These are phyloP conservation scores for Aspergillus quadricinctus DNA, from an alignment of 2,329 filamentous ascomycete genomes.

Conservation along the genomic window DNA sequence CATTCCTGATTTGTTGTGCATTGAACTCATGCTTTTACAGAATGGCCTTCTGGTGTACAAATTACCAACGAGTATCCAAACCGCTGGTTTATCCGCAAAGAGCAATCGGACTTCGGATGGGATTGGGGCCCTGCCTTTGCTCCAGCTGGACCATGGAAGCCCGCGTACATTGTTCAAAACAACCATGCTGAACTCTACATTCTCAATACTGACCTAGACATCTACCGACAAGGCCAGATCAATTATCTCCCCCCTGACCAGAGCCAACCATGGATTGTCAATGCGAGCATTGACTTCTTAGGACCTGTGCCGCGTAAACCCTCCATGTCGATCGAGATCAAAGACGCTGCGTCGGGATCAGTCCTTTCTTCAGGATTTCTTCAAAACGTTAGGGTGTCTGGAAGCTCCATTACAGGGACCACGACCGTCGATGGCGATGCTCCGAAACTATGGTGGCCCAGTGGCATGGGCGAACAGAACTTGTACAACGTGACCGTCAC, in stretches of 20 bases:
- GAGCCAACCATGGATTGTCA: constrained; percentile 55
- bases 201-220: constrained; percentile 54
- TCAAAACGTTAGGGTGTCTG: constrained; percentile 37
- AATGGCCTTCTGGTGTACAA: constrained; percentile 50
- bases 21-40: constrained; percentile 18
- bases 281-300: constrained; percentile 57
- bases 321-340: constrained; percentile 46
- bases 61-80: constrained; percentile 50
- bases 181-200: constrained; percentile 42
- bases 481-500: constrained; percentile 54
- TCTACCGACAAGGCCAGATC: constrained; percentile 56
- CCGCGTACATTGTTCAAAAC: constrained; percentile 54
- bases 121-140: constrained; percentile 60
- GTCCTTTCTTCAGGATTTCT: constrained; percentile 38
- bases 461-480: constrained; percentile 52
- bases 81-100: constrained; percentile 55
- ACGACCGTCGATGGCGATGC: constrained; percentile 39
- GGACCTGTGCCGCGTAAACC: constrained; percentile 45
- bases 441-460: constrained; percentile 60
- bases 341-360: constrained; percentile 37
- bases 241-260: constrained; percentile 58
- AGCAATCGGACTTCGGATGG: constrained; percentile 63
- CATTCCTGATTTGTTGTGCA: not conserved
- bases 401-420: constrained; percentile 47
- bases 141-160: constrained; percentile 61